Conservation (phyloP, 106 monocot species). For the Acorus gramineus region DNA sequence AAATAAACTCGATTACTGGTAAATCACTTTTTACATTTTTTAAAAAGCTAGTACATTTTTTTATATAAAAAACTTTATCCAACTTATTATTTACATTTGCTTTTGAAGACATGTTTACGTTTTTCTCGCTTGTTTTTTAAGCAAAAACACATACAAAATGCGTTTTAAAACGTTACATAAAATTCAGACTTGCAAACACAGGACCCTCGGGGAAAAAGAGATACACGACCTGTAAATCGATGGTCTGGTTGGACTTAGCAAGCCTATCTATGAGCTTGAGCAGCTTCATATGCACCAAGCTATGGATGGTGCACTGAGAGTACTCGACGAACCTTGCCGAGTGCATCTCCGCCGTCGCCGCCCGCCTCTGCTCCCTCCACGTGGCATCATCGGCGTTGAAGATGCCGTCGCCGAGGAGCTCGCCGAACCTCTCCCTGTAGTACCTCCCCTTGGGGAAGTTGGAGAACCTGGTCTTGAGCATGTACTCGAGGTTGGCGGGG, state of each 20-base stretch:
- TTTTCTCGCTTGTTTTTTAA: too few species aligned
- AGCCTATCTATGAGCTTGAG: slow-evolving; percentile 15
- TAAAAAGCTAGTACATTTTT: too few species aligned
- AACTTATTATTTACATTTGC: too few species aligned
- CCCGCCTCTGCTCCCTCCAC: slow-evolving; percentile 22
- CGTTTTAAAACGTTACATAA: too few species aligned
- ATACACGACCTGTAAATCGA: slow-evolving; percentile 16
- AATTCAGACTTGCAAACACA: too few species aligned
- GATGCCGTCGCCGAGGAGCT: slow-evolving; percentile 32
- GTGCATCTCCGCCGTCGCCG: not conserved
- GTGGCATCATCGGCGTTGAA: slow-evolving; percentile 22
- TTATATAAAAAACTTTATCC: too few species aligned
- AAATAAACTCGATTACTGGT: too few species aligned
- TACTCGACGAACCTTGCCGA: slow-evolving; percentile 7
- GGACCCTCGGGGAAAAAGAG: too few species aligned
- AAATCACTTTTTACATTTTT: too few species aligned
- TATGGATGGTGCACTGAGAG: slow-evolving; percentile 7
- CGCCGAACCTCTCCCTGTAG: slow-evolving; percentile 2
- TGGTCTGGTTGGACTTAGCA: slow-evolving; percentile 1
- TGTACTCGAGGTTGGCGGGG: slow-evolving; percentile 18
- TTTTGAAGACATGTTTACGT: too few species aligned
- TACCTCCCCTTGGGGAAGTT: slow-evolving; percentile 27
- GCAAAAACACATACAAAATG: too few species aligned
- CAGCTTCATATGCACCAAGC: slow-evolving; percentile 13
- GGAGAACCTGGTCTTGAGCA: slow-evolving; percentile 20